Base-by-base conservation (phyloP, 257 asterid genomes). In the Cinchona pubescens region DNA sequence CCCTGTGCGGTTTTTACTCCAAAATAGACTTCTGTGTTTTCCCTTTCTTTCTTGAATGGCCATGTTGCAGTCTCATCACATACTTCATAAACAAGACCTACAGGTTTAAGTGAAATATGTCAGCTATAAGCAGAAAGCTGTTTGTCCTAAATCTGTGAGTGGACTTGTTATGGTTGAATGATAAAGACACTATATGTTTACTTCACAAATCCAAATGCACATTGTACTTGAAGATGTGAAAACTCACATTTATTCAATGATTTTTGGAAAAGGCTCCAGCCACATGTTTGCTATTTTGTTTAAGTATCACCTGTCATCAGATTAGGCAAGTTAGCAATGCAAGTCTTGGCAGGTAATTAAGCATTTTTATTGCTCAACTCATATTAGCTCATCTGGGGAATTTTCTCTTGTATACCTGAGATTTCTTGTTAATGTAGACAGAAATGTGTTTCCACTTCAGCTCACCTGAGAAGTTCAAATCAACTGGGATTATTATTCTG, bases 251-350 rank as follows among this genome's bases (percentile, higher is more conserved):
- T 88, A 62, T 88, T 88, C 79, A n/a, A n/a, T n/a, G n/a, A n/a
- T 83, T 93, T 48, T 87, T 91, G 79, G 94, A 86, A 76, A 93
- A 93, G 62, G 97, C 93, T 76, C 98, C 97, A 19, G 91, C 95
- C 11, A 89, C 88, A 72, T 88, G 89, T 79, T 83, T 89, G 72
- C 98, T 89, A 82, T 88, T 93, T 87, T 89, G 62, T 82, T 86
- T 86, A 80, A 92, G 85, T 40, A 82, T 82, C 12, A 93, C 93
- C 97, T 92, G 94, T 69, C 48, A 71, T 34, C 23, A n/a, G 38
- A 55, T 59, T 67, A 25, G 66, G 16, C 48, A 64, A 38, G 79
- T 82, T 79, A 71, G 69, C 46, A 43, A 8, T 63, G 74, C 46
- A 29, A 30, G n/a, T 27, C 8, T 70, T 48, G 64, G 37, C 38